Evolutionary conservation across 352 stramenopile species (phyloP), one percentile per base, ranked within the genome.

Genomic region (Pythium utonaiense): DNA sequence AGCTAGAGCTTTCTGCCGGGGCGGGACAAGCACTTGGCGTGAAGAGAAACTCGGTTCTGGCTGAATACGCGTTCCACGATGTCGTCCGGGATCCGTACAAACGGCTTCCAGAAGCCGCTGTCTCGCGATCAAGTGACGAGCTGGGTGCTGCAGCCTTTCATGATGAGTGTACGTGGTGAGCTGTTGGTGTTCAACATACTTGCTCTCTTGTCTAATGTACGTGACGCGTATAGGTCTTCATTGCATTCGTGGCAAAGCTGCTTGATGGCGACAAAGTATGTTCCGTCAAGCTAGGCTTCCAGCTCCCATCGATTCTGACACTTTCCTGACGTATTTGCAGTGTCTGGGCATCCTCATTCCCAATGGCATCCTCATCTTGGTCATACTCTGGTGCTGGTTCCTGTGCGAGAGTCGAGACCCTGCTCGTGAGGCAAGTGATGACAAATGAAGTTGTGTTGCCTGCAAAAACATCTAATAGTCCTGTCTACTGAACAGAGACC

Each of bases 61-160:
- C 5, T 25, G 8, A 9, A 41, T 6, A 36, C 5, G 27, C 21
- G 6, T 19, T 24, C 19, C 19, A 27, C 31, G n/a, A 61, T 61
- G 53, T 47, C 60, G 2, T 33, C 45, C 0, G 54, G 54, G 12
- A 56, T 63, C 22, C 45, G 53, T 8, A 33, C 28, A 1, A 91
- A 86, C 62, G 86, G 86, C 25, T 91, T 93, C 53, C 62, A 93
- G 42, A 77, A 77, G 50, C 86, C 86, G n/a, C 88, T 91, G 60
- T 95, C 85, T 8, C 67, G 75, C 24, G 86, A 88, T 54, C 81
- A 88, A 62, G 71, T 88, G 22, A 82, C 71, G 8, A 93, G 85
- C 57, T 96, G 83, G 85, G 47, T 89, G 27, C 64, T 90, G 28
- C 80, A 96, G 54, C 75, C 86, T 17, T 48, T 86, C 45, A 64